These are phyloP conservation scores for Beta corolliflora DNA, from an alignment of 179 eudicot genomes.

Conservation along the genomic window DNA sequence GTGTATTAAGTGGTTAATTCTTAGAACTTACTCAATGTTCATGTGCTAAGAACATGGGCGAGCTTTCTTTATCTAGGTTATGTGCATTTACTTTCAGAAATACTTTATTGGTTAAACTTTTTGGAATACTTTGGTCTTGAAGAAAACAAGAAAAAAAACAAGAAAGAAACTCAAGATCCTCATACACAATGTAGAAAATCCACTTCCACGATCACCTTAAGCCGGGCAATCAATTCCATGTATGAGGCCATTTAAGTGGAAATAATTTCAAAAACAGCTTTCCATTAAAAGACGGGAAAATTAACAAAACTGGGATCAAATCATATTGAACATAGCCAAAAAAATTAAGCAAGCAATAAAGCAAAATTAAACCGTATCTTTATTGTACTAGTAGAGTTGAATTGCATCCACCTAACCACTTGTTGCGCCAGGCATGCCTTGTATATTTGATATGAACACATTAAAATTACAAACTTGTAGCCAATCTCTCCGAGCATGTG, in stretches of 20 bases:
- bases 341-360: not conserved
- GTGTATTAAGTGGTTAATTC: constrained; percentile 13
- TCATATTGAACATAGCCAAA: not conserved
- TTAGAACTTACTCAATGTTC: constrained; percentile 17
- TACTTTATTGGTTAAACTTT: not conserved
- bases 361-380: not conserved
- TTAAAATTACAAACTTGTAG: not conserved
- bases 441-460: not conserved
- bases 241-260: too few species aligned
- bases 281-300: too few species aligned
- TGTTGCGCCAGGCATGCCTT: not conserved
- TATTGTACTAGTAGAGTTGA: not conserved
- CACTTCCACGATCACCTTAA: too few species aligned
- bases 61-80: not conserved
- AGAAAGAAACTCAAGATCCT: too few species aligned
- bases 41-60: not conserved
- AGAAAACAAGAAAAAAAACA: too few species aligned
- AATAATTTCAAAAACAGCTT: too few species aligned
- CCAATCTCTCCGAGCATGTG: not conserved
- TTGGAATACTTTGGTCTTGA: not conserved
- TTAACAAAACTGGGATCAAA: not conserved
- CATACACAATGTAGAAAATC: too few species aligned
- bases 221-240: too few species aligned
- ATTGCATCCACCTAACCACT: not conserved
- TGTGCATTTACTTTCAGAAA: constrained; percentile 1